Evolutionary conservation across 2,329 filamentous ascomycete species (phyloP).

Genomic region (Aureobasidium zeae): DNA sequence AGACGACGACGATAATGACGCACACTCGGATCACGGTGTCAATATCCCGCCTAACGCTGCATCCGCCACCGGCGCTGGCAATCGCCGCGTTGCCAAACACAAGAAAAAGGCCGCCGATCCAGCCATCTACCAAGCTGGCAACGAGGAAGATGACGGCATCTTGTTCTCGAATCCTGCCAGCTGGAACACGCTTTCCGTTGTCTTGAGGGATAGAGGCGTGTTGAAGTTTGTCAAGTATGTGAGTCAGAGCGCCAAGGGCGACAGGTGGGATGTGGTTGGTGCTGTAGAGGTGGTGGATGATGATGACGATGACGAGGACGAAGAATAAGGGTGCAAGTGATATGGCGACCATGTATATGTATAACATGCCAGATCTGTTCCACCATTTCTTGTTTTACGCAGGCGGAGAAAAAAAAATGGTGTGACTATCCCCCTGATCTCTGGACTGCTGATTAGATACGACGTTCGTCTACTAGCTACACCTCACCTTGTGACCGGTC

Average conservation of each 20-base stretch:
- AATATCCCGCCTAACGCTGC: slow-evolving; percentile 27
- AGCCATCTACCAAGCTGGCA: slow-evolving; percentile 70
- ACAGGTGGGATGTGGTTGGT: slow-evolving; percentile 84
- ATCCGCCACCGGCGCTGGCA: slow-evolving; percentile 38
- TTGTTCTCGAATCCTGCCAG: slow-evolving; percentile 58
- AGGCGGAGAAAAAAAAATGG: too few species aligned
- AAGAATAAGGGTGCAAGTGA: slow-evolving; percentile 5
- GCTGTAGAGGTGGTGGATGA: slow-evolving; percentile 55
- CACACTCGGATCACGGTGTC: slow-evolving; percentile 31
- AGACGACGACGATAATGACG: slow-evolving; percentile 38
- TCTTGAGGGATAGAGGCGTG: slow-evolving; percentile 75
- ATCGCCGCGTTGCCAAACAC: slow-evolving; percentile 31
- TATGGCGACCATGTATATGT: too few species aligned
- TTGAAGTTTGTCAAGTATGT: slow-evolving; percentile 97
- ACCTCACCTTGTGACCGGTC: too few species aligned
- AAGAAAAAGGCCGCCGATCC: slow-evolving; percentile 49
- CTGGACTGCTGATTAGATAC: too few species aligned
- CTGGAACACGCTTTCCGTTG: slow-evolving; percentile 90
- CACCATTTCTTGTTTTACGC: too few species aligned
- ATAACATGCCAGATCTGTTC: too few species aligned
- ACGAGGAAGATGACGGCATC: slow-evolving; percentile 65
- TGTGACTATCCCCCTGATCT: too few species aligned
- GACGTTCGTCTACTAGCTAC: too few species aligned
- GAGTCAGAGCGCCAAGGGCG: slow-evolving; percentile 68
- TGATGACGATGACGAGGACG: slow-evolving; percentile 27